A percentile compares a stretch with the other conserved stretches of the same genome.
Evolutionary conservation across 495 filamentous ascomycete genomes (phyloP).

Genomic region (Penicillium nucicola): DNA sequence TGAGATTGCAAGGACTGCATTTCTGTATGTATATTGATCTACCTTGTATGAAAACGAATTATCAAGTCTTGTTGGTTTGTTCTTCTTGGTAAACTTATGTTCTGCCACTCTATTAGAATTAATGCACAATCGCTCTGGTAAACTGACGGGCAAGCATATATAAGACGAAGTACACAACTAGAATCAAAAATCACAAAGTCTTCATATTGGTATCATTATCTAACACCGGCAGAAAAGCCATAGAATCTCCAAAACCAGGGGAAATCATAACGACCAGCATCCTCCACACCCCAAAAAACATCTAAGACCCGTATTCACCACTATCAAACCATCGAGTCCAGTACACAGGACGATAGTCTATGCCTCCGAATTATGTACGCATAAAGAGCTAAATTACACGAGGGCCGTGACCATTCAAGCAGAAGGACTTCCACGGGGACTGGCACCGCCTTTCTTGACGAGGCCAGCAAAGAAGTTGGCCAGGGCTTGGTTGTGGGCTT

Average conservation of each 20-base stretch:
- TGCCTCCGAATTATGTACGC: constrained; percentile 31
- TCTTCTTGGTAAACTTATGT: too few species aligned
- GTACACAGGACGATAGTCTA: constrained; percentile 29
- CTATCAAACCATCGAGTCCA: constrained; percentile 28
- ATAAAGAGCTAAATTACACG: constrained; percentile 29
- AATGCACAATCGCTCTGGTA: too few species aligned
- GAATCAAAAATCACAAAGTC: constrained; percentile 2
- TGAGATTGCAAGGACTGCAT: too few species aligned
- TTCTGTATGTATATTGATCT: too few species aligned
- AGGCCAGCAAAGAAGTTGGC: constrained; percentile 66
- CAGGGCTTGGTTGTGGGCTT: constrained; percentile 63
- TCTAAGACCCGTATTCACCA: neutral
- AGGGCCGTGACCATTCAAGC: constrained; percentile 19
- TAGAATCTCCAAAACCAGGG: constrained; percentile 3
- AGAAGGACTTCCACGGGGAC: constrained; percentile 43
- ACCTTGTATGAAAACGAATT: too few species aligned
- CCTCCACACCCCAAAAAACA: neutral
- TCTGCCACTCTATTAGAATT: too few species aligned
- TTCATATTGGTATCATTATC: constrained; percentile 36
- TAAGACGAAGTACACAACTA: too few species aligned
- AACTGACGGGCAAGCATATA: too few species aligned
- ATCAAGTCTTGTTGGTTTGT: too few species aligned
- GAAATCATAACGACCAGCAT: constrained; percentile 9
- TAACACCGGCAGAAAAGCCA: constrained; percentile 27
- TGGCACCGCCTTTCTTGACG: constrained; percentile 54